Evolutionary conservation across 257 asterid species (phyloP).

Genomic region (Dorcoceras hygrometricum): DNA sequence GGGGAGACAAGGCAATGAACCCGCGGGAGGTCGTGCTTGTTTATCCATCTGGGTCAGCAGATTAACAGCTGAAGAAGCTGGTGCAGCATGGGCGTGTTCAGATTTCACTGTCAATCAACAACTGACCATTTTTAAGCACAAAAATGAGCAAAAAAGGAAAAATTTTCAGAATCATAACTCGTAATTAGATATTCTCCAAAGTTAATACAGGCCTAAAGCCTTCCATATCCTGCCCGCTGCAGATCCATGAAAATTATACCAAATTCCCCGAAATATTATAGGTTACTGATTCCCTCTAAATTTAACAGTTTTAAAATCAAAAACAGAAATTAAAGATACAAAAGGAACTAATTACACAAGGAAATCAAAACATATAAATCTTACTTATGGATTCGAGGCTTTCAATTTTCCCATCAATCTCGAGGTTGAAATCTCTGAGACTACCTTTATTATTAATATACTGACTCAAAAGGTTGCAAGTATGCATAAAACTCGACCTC

Average conservation of each 20-base stretch:
- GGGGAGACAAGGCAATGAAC: conserved; percentile 3
- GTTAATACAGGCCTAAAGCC: not conserved
- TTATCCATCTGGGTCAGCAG: conserved; percentile 29
- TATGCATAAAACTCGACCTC: conserved; percentile 48
- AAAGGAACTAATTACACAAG: not conserved
- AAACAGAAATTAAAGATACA: not conserved
- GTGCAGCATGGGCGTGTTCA: conserved; percentile 25
- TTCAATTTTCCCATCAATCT: conserved; percentile 40
- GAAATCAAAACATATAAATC: not conserved
- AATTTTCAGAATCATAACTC: not conserved
- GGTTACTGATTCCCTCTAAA: not conserved
- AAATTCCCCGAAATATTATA: no score
- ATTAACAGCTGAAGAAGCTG: conserved; percentile 32
- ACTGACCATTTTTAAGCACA: not conserved
- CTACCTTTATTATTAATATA: conserved; percentile 58
- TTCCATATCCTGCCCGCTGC: not conserved
- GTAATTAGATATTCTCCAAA: not conserved
- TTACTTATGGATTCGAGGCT: conserved; percentile 45
- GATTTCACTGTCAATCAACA: conserved; percentile 40
- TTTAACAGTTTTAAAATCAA: not conserved
- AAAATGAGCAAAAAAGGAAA: conserved; percentile 4
- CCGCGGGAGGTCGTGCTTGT: conserved; percentile 21
- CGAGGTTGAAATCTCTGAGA: conserved; percentile 51
- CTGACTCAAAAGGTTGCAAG: conserved; percentile 66
- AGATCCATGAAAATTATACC: not conserved